phyloP scores from a whole-genome alignment of 768 basidiomycete genomes.

The Russula virescens region DNA sequence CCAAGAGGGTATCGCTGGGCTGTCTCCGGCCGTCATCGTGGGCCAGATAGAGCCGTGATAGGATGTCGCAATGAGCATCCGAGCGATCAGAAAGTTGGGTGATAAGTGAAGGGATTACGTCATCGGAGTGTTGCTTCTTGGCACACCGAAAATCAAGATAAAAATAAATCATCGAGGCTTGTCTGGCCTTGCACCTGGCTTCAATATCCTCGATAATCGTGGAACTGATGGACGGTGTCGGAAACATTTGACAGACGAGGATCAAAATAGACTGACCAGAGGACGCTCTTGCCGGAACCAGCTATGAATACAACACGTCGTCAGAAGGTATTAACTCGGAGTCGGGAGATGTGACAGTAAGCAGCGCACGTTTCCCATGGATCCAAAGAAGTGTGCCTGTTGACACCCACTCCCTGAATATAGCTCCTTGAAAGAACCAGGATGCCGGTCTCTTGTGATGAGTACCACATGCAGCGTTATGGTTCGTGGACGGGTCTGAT shows the following conservation, averaged over 20 bases:
- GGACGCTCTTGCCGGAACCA: constrained; percentile 7
- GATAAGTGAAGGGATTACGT: constrained; percentile 1
- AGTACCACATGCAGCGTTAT: background rate
- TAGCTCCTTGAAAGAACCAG: background rate
- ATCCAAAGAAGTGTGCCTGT: background rate
- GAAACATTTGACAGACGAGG: background rate
- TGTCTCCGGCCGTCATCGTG: background rate
- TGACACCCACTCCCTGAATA: background rate
- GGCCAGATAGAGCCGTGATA: background rate
- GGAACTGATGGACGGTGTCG: background rate
- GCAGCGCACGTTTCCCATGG: constrained; percentile 4
- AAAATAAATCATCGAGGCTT: background rate
- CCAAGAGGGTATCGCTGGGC: background rate
- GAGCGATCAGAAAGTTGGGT: background rate
- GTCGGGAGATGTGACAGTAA: background rate
- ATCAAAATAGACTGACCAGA: background rate
- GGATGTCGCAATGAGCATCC: background rate
- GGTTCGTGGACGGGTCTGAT: constrained; percentile 4
- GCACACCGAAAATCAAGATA: background rate
- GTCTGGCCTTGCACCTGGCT: background rate
- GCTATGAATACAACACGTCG: background rate
- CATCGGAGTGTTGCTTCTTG: background rate
- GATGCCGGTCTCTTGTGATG: background rate
- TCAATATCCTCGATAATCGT: background rate
- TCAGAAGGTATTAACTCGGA: background rate